Evolutionary conservation across 2,329 filamentous ascomycete genomes (phyloP).

Genomic region (Alternaria triticimaculans): DNA sequence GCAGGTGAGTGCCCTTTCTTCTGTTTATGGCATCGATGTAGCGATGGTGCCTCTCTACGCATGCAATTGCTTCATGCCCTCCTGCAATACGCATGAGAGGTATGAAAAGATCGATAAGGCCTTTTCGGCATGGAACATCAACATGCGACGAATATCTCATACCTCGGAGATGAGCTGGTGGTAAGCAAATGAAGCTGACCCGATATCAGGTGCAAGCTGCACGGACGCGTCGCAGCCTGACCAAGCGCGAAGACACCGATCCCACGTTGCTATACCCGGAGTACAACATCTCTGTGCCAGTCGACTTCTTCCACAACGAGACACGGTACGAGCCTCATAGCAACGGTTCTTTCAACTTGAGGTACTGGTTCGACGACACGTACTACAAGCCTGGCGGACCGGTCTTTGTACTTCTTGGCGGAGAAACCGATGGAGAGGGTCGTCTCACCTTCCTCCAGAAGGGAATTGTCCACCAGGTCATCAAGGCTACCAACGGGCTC

Average conservation of each 20-base stretch:
- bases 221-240: slow-evolving; percentile 24
- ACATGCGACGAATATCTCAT: background rate
- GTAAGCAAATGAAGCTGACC: slow-evolving; percentile 1
- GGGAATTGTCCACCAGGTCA: slow-evolving; percentile 75
- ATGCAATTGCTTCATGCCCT: background rate
- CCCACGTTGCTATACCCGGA: slow-evolving; percentile 53
- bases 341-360: slow-evolving; percentile 69
- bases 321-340: slow-evolving; percentile 78
- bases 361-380: slow-evolving; percentile 83
- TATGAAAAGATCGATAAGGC: background rate
- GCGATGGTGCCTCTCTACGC: background rate
- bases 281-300: slow-evolving; percentile 62
- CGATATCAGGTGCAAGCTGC: slow-evolving; percentile 20
- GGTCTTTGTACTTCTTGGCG: slow-evolving; percentile 76
- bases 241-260: slow-evolving; percentile 43
- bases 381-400: slow-evolving; percentile 80
- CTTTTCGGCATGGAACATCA: background rate
- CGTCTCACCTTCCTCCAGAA: slow-evolving; percentile 76
- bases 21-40: background rate
- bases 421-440: slow-evolving; percentile 70
- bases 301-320: slow-evolving; percentile 87
- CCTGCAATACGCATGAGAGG: background rate
- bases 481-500: slow-evolving; percentile 70
- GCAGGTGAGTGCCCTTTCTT: slow-evolving; percentile 26
- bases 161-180: background rate